Conservation (phyloP, 805 yeast species). For the Nakazawaea ernobii region DNA sequence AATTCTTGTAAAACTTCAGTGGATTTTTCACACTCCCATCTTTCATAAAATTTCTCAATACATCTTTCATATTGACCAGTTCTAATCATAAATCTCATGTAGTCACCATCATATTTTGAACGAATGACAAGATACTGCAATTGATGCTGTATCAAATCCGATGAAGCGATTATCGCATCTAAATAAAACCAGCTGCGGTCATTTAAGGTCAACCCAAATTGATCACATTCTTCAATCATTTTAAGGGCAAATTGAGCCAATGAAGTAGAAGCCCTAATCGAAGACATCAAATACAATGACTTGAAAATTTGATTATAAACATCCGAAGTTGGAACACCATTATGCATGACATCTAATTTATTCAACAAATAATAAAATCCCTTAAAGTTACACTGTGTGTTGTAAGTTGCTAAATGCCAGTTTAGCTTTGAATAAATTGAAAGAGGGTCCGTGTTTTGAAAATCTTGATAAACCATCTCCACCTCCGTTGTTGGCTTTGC, state of each 20-base stretch:
- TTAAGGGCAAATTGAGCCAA: slow-evolving; percentile 1
- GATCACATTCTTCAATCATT: neutral
- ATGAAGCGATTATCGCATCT: neutral
- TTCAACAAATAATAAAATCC: slow-evolving; percentile 1
- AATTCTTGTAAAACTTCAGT: neutral
- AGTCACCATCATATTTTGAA: neutral
- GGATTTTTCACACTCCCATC: neutral
- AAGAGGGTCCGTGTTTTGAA: neutral
- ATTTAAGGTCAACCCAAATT: neutral
- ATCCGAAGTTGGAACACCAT: neutral
- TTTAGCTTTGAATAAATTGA: neutral
- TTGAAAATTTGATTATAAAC: slow-evolving; percentile 7
- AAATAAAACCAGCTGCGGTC: slow-evolving; percentile 1
- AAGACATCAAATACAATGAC: neutral
- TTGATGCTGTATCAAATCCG: neutral
- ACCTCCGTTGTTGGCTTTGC: neutral
- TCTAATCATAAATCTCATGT: neutral
- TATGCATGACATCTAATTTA: neutral
- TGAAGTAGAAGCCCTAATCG: neutral
- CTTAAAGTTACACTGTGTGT: neutral
- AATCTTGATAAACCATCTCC: neutral
- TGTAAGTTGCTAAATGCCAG: neutral
- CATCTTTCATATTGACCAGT: slow-evolving; percentile 9
- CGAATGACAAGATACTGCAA: slow-evolving; percentile 1
- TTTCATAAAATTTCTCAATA: neutral